Evolutionary conservation across 2,329 filamentous ascomycete species (phyloP).

Genomic region (Colletotrichum abscissum): DNA sequence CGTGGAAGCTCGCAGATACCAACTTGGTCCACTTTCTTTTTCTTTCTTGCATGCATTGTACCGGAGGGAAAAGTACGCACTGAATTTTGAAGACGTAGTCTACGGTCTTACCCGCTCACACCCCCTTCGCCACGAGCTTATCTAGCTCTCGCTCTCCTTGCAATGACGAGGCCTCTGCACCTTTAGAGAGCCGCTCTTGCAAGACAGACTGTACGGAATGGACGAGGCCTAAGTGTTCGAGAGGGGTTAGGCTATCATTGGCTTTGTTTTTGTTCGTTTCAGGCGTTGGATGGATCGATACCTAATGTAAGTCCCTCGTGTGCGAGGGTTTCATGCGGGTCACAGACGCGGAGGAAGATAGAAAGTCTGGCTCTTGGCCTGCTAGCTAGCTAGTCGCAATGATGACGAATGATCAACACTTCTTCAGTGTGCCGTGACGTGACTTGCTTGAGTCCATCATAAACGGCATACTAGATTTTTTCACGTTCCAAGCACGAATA

Average conservation of each 20-base stretch:
- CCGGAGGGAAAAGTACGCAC: conserved; percentile 23
- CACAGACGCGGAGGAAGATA: conserved; percentile 34
- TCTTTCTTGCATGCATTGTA: conserved; percentile 6
- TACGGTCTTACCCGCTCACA: background rate
- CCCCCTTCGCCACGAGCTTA: background rate
- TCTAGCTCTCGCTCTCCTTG: background rate
- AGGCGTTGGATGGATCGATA: conserved; percentile 29
- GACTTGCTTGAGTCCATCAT: background rate
- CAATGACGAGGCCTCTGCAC: background rate
- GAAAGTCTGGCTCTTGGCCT: conserved; percentile 16
- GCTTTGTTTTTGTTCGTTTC: conserved; percentile 25
- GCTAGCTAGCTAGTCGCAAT: conserved; percentile 20
- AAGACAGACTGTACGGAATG: background rate
- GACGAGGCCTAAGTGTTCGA: background rate
- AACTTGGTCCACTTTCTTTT: conserved; percentile 4
- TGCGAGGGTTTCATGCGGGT: conserved; percentile 22
- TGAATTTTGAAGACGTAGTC: background rate
- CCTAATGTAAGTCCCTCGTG: conserved; percentile 21
- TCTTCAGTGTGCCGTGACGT: background rate
- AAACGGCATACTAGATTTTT: too few relatives aligned
- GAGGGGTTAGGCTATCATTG: background rate
- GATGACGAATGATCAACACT: conserved; percentile 4
- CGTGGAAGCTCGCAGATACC: background rate
- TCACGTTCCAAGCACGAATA: too few relatives aligned
- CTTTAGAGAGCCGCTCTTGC: background rate